Base-by-base conservation (phyloP, 768 basidiomycete genomes). In the Russula dissimulans region DNA sequence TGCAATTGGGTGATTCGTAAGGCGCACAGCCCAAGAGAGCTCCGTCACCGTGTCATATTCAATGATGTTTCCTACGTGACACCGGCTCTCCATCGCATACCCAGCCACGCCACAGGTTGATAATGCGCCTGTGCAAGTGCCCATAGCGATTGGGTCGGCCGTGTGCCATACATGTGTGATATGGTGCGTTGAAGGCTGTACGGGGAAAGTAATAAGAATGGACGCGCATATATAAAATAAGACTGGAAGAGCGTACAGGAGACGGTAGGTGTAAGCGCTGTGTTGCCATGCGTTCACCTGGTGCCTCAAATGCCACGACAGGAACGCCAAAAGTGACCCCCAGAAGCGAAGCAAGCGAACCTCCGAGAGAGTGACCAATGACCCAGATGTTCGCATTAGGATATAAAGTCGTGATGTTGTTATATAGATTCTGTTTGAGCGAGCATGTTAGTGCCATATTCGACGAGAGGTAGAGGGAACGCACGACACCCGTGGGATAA, bases 161-260 rank as follows among this genome's bases (percentile, higher is more conserved):
- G 89, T 97, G 69, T 97, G 89, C 68, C 89, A 95, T 8, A 97
- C 78, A 67, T 97, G 94, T 0, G 87, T 93, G 43, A 95, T 77
- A 65, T 90, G 88, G 3, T 84, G 81, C 0, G 77, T 78, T 1
- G 85, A 84, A 0, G 86, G 87, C 86, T 89, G 66, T 17, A 22
- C 5, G 15, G 4, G 17, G 34, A 3, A 29, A 14, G 44, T 26
- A 45, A 10, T 5, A n/a, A 22, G 43, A 43, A 26, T 50, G 41
- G 18, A 36, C 32, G 17, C 6, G 10, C 3, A 48, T n/a, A 31
- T 5, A 12, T 0, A 42, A 42, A 10, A 41, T 50, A 57, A 29
- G 12, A 56, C 43, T 11, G 60, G 36, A 47, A 74, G 32, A 9
- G 26, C 81, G 57, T 64, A 93, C 92, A 3, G 94, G 91, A 14